Evolutionary conservation across 2,329 filamentous ascomycete species (phyloP).

Genomic region (Calonectria henricotiae): DNA sequence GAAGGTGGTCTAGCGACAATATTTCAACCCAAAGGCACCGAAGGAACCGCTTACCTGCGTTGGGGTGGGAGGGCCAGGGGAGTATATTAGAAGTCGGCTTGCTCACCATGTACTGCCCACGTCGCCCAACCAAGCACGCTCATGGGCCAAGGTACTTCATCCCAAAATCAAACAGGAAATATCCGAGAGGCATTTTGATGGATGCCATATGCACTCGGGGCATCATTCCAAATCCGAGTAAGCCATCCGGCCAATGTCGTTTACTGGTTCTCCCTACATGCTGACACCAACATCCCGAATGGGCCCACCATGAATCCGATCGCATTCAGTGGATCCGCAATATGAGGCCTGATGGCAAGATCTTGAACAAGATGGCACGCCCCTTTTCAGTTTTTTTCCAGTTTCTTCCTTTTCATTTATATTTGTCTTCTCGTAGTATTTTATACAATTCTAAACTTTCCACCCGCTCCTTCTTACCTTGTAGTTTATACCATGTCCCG

Average conservation of each 20-base stretch:
- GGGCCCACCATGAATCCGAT: slow-evolving; percentile 14
- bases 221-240: slow-evolving; percentile 1
- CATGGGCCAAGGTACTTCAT: not conserved
- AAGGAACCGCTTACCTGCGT: not conserved
- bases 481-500: not conserved
- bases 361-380: not conserved
- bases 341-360: not conserved
- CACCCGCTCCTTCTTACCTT: not conserved
- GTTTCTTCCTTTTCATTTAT: not conserved
- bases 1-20: not conserved
- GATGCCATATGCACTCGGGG: not conserved
- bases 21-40: not conserved
- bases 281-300: not conserved
- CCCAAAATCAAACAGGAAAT: slow-evolving; percentile 14
- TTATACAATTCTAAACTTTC: not conserved
- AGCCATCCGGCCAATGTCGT: slow-evolving; percentile 14
- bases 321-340: slow-evolving; percentile 10
- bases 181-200: not conserved
- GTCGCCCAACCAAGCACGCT: not conserved
- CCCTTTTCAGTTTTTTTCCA: not conserved
- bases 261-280: not conserved
- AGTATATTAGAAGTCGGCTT: not conserved
- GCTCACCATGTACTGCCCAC: not conserved
- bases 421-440: not conserved
- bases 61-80: not conserved